These are phyloP conservation scores for Phylloboletellus chloephorus DNA, from an alignment of 1,284 basidiomycete genomes.

Conservation along the genomic window DNA sequence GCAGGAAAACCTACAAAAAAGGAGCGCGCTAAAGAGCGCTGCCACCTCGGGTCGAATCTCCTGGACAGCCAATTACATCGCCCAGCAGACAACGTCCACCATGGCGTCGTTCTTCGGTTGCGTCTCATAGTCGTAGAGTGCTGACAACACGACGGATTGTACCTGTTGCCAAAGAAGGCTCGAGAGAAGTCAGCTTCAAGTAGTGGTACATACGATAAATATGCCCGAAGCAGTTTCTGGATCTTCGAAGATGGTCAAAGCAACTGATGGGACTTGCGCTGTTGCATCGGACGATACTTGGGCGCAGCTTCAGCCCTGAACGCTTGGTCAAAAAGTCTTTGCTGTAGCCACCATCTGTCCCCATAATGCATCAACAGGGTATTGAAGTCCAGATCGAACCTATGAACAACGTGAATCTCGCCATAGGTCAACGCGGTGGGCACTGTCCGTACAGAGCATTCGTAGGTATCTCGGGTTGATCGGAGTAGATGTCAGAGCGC, in stretches of 20 bases:
- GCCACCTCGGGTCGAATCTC: conserved; percentile 20
- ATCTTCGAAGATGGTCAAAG: conserved; percentile 14
- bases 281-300: conserved; percentile 20
- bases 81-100: conserved; percentile 17
- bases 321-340: conserved; percentile 20
- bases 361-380: conserved; percentile 21
- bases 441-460: conserved; percentile 33
- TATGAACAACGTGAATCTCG: conserved; percentile 18
- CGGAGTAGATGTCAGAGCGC: conserved; percentile 22
- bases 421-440: conserved; percentile 56
- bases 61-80: conserved; percentile 14
- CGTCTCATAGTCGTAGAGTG: conserved; percentile 23
- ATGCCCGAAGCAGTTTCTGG: conserved; percentile 14
- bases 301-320: conserved; percentile 14
- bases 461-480: conserved; percentile 17
- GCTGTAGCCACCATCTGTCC: conserved; percentile 19
- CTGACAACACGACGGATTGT: conserved; percentile 23
- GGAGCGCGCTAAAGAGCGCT: conserved; percentile 16
- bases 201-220: conserved; percentile 10
- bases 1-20: conserved; percentile 6
- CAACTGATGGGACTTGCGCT: conserved; percentile 14
- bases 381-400: conserved; percentile 23
- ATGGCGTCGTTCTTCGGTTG: conserved; percentile 11
- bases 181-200: neutral
- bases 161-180: conserved; percentile 8